These are phyloP conservation scores for Rhizophlyctis rosea DNA, from an alignment of 192 early-diverging fungal species.

Conservation along the genomic window DNA sequence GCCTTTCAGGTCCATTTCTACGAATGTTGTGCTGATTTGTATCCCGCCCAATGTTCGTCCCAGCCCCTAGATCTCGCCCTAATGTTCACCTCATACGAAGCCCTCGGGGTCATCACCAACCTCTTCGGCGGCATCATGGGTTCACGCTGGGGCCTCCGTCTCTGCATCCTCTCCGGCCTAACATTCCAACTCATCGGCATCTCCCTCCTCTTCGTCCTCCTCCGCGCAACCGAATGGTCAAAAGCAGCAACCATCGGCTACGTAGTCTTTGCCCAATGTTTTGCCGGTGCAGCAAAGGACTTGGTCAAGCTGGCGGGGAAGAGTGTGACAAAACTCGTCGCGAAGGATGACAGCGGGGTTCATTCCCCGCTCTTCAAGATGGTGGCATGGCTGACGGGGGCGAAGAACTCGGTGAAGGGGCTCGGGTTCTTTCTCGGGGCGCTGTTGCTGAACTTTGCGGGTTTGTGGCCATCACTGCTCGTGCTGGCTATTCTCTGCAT, in stretches of 20 bases:
- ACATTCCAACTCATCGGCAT: constrained; percentile 42
- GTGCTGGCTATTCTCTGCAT: constrained; percentile 27
- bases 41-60: background rate
- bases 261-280: constrained; percentile 36
- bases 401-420: constrained; percentile 49
- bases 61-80: constrained; percentile 39
- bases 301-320: constrained; percentile 48
- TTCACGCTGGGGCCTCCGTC: constrained; percentile 34
- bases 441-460: constrained; percentile 23
- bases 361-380: constrained; percentile 34
- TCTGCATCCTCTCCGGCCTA: constrained; percentile 35
- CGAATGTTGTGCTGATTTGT: no score
- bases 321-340: constrained; percentile 41
- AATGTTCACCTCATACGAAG: constrained; percentile 48
- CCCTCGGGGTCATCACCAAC: constrained; percentile 42
- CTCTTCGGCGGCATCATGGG: constrained; percentile 43
- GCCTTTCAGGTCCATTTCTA: no score
- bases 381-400: constrained; percentile 46
- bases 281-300: constrained; percentile 47
- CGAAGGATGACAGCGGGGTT: constrained; percentile 15
- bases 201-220: constrained; percentile 26
- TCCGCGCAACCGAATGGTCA: constrained; percentile 25
- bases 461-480: constrained; percentile 32
- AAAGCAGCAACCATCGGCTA: constrained; percentile 30
- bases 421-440: constrained; percentile 46